These are phyloP conservation scores for Skeletonema costatum DNA, from an alignment of 108 stramenopile species.

Conservation along the genomic window DNA sequence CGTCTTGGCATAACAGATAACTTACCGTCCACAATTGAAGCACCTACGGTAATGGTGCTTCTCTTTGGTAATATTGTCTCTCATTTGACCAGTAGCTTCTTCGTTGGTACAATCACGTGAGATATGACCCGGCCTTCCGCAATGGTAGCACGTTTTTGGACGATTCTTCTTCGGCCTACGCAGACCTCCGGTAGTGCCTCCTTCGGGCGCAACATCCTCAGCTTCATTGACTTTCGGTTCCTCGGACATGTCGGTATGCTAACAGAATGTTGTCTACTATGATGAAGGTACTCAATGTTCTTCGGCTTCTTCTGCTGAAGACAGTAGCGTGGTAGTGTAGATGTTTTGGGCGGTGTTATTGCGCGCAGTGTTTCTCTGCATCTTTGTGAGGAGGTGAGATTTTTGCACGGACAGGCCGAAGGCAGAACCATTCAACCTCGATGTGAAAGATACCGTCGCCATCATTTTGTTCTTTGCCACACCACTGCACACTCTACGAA, in stretches of 20 bases:
- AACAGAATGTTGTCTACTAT: too few species aligned
- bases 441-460: background rate
- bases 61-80: conserved; percentile 52
- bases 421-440: too few species aligned
- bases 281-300: background rate
- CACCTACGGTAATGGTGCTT: conserved; percentile 67
- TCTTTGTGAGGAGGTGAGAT: too few species aligned
- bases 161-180: conserved; percentile 45
- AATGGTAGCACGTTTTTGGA: conserved; percentile 72
- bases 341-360: too few species aligned
- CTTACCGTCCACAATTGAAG: conserved; percentile 83
- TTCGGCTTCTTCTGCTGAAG: background rate
- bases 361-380: too few species aligned
- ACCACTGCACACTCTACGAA: too few species aligned
- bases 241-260: conserved; percentile 21
- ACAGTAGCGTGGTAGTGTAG: background rate
- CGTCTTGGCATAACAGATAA: background rate
- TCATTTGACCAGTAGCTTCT: conserved; percentile 60
- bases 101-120: conserved; percentile 63
- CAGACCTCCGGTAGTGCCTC: background rate
- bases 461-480: background rate
- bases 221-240: conserved; percentile 11
- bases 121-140: conserved; percentile 66
- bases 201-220: background rate
- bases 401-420: too few species aligned